These are phyloP conservation scores for Pseudonectria buxi DNA, from an alignment of 2,329 filamentous ascomycete genomes.

Conservation along the genomic window DNA sequence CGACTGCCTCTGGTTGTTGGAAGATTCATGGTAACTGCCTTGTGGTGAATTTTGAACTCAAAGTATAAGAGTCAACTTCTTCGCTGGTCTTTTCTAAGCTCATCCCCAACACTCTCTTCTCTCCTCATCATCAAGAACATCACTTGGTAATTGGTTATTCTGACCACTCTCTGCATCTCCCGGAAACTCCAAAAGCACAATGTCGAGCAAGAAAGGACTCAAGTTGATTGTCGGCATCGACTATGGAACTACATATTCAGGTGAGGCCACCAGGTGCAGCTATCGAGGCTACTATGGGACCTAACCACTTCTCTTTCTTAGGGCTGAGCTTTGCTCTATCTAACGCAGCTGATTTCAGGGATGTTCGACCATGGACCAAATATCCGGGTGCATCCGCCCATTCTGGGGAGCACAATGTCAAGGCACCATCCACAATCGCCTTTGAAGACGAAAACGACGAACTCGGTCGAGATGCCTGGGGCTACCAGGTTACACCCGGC, in stretches of 20 bases:
- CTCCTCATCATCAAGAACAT: too few relatives aligned
- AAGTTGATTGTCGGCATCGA: conserved; percentile 6
- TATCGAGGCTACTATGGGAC: too few relatives aligned
- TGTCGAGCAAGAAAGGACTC: not conserved
- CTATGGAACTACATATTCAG: conserved; percentile 15
- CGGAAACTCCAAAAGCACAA: not conserved
- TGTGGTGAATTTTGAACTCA: too few relatives aligned
- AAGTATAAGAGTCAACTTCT: too few relatives aligned
- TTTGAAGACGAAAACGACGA: conserved; percentile 10
- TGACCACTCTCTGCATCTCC: not conserved
- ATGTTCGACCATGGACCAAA: conserved; percentile 11
- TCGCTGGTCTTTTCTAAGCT: too few relatives aligned
- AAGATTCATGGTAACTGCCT: too few relatives aligned
- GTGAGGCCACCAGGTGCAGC: not conserved
- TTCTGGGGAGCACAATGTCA: conserved; percentile 10
- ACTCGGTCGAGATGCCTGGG: conserved; percentile 3
- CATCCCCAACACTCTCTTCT: too few relatives aligned
- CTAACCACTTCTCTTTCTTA: not conserved
- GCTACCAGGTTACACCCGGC: conserved; percentile 9
- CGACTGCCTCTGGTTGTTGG: too few relatives aligned
- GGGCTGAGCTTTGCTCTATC: conserved; percentile 11
- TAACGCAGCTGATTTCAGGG: conserved; percentile 10
- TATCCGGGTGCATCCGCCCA: conserved; percentile 10
- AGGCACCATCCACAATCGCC: conserved; percentile 10
- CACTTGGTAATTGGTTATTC: too few relatives aligned